Evolutionary conservation across 768 basidiomycete species (phyloP).

Genomic region (Tylopilus felleus): DNA sequence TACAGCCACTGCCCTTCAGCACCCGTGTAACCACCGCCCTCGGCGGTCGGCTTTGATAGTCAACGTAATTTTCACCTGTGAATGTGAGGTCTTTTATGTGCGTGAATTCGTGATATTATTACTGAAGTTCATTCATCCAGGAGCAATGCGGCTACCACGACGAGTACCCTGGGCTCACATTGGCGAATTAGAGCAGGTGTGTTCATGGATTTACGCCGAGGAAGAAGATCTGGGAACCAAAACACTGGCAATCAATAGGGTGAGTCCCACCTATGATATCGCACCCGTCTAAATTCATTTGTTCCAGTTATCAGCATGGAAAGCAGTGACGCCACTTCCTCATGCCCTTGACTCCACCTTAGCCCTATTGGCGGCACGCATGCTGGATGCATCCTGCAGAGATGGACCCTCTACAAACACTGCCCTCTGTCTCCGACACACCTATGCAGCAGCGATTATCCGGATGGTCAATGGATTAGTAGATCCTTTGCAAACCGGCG

Average conservation of each 20-base stretch:
- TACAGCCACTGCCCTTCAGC: no score
- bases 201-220: slow-evolving; percentile 70
- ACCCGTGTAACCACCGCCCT: no score
- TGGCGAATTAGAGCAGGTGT: slow-evolving; percentile 70
- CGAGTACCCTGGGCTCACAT: slow-evolving; percentile 76
- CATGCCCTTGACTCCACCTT: slow-evolving; percentile 77
- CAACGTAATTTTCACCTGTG: neutral
- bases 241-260: slow-evolving; percentile 59
- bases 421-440: slow-evolving; percentile 61
- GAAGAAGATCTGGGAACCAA: slow-evolving; percentile 58
- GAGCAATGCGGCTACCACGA: slow-evolving; percentile 66
- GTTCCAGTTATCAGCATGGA: slow-evolving; percentile 75
- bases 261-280: slow-evolving; percentile 36
- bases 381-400: slow-evolving; percentile 45
- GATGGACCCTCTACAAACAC: slow-evolving; percentile 25
- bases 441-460: slow-evolving; percentile 77
- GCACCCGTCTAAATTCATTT: slow-evolving; percentile 7
- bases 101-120: neutral
- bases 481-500: slow-evolving; percentile 87
- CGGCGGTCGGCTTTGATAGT: neutral
- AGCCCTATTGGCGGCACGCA: slow-evolving; percentile 55
- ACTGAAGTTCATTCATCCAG: neutral
- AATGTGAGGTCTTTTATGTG: neutral
- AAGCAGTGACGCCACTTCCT: slow-evolving; percentile 67
- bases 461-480: slow-evolving; percentile 93